Evolutionary conservation across 306 rosid genomes (phyloP), one percentile per base, ranked within the genome.

Genomic region (Malus sieversii): DNA sequence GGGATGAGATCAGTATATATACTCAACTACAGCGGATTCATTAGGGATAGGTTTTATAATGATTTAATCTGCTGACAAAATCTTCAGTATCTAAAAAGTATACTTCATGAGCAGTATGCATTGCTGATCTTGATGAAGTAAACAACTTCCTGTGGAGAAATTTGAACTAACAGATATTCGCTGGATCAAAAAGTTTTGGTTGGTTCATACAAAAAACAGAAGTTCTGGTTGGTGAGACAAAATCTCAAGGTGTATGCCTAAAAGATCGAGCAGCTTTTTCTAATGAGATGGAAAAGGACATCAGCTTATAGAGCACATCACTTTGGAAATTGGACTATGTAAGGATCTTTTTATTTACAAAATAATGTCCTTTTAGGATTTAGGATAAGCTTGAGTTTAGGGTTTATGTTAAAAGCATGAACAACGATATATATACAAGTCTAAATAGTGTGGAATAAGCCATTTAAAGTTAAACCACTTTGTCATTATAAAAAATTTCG

Each of bases 21-120:
- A 35, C 81, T 79, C 75, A 81, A 86, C 86, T 2, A 77, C 65
- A 57, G 16, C 53, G 32, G 64, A 45, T 61, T 42, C 55, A 32
- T 14, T 6, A n/a, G 25, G 12, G 46, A 29, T 44, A 58, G 46
- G 15, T 53, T 70, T 65, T 33, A 33, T 19, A 35, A 65, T 5
- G 70, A 33, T 65, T 65, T 48, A 48, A 48, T 48, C 38, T 35
- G 48, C 70, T 8, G 70, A 63, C 66, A 30, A 63, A 68, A 77
- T 70, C 75, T 58, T 42, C 70, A 33, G 70, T 44, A 57, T 60
- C 70, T 58, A 29, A 76, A 16, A 48, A 42, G 12, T 42, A 42
- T 42, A 42, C 45, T 42, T 42, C 45, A 9, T 38, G 2, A 38
- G 12, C 45, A 42, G 23, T 2, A 53, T 53, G n/a, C n/a, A 53